phyloP scores from a whole-genome alignment of 352 stramenopile species.

The Blastocystis hominis region DNA sequence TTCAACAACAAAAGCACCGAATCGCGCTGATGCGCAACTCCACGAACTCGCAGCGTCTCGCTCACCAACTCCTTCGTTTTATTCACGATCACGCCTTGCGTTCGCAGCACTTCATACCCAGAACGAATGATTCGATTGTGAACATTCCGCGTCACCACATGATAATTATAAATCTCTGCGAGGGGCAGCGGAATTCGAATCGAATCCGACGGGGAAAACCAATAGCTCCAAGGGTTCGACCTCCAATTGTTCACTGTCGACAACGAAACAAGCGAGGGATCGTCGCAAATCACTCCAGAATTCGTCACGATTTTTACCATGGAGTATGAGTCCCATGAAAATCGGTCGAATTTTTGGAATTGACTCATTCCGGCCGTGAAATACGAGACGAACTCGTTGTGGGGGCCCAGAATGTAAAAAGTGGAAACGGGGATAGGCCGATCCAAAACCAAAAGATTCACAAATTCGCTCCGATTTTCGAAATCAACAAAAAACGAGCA shows the following conservation, averaged over 20 bases:
- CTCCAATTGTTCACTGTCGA: background rate
- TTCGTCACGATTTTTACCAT: background rate
- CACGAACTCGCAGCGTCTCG: background rate
- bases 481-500: background rate
- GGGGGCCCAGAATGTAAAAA: background rate
- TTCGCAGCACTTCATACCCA: background rate
- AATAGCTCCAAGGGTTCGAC: background rate
- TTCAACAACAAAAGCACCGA: background rate
- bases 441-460: background rate
- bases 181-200: background rate
- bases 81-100: background rate
- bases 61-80: background rate
- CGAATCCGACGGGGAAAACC: background rate
- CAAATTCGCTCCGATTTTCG: background rate
- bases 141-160: background rate
- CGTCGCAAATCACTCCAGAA: background rate
- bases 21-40: background rate
- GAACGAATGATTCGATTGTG: background rate
- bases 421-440: background rate
- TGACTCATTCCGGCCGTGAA: background rate
- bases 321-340: background rate
- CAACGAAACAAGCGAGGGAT: background rate
- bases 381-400: background rate
- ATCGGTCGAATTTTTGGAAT: background rate
- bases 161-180: conserved; percentile 10